Base-by-base conservation (phyloP, 768 basidiomycete species). In the Nevesoporus exiguus region DNA sequence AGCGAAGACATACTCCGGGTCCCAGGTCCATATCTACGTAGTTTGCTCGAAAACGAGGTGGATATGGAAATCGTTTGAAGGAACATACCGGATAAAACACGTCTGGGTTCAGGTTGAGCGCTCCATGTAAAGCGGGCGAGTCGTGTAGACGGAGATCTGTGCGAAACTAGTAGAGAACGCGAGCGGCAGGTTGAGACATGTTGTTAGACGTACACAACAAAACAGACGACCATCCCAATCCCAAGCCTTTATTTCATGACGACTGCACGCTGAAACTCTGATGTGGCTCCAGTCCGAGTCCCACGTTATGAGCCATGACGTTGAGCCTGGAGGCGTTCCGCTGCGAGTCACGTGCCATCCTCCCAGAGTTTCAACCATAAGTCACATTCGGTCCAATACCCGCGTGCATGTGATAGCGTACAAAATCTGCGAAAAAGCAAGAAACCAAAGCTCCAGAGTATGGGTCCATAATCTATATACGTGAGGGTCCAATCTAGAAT, bases 401-500 rank as follows among this genome's bases (percentile, higher is more conserved):
- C 25, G 45, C 37, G 34, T 42, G 49, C 17, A 25, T 57, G 54
- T 55, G 44, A 58, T 61, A 69, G 55, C 60, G 49, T 66, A 69
- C 59, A 64, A 60, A 42, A 51, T 24, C 54, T 51, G 50, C 55
- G 37, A 53, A 51, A 30, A 59, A 27, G 55, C 21, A 54, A 57
- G 49, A 49, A 27, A 51, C 47, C 15, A 15, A 58, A 57, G 53
- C 51, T 68, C 65, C 65, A 56, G 60, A 54, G 57, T 64, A 41
- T 51, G 21, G 54, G 66, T 68, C 66, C 66, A 56, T 61, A 64
- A 57, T 57, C 67, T 69, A 64, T 66, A 51, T 67, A 69, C 62
- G 56, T 61, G 49, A 52, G 42, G 29, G 57, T 65, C 54, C 55
- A 52, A 56, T 64, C 52, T 61, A 57, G 64, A 50, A 58, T 57